Percentiles rank a stretch among this genome's conserved stretches.
These are phyloP conservation scores for Hanseniaspora singularis DNA, from an alignment of 805 yeast species.

Conservation along the genomic window DNA sequence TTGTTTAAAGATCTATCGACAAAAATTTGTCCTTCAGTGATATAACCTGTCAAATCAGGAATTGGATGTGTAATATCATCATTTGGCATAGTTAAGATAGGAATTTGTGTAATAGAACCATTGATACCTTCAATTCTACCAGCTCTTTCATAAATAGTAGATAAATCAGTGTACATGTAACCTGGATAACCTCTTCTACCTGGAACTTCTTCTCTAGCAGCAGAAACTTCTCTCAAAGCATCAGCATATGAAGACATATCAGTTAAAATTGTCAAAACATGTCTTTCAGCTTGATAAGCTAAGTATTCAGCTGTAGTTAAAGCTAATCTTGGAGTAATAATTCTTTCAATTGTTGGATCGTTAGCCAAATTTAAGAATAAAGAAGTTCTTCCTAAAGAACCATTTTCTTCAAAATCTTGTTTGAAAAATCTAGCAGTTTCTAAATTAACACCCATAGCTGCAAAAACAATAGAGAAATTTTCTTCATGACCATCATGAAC, in stretches of 20 bases:
- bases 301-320: conserved; percentile 96
- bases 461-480: conserved; percentile 96
- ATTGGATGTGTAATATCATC: conserved; percentile 99
- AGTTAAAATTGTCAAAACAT: conserved; percentile 91
- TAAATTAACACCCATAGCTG: conserved; percentile 99
- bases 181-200: conserved; percentile 99
- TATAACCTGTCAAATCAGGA: conserved; percentile 99
- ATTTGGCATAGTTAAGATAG: conserved; percentile 98
- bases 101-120: conserved; percentile 98
- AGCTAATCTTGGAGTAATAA: conserved; percentile 97
- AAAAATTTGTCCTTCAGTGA: conserved; percentile 97
- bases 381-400: conserved; percentile 94
- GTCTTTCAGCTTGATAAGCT: conserved; percentile 98
- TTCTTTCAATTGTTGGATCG: conserved; percentile 99
- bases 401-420: conserved; percentile 98
- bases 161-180: conserved; percentile 99
- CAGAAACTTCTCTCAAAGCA: conserved; percentile 98
- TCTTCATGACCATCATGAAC: conserved; percentile 99
- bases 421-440: conserved; percentile 97
- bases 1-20: conserved; percentile 92
- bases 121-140: conserved; percentile 99
- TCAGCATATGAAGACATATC: conserved; percentile 99
- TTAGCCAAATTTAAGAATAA: conserved; percentile 94
- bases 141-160: conserved; percentile 98
- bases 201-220: conserved; percentile 99